Evolutionary conservation across 2,329 filamentous ascomycete genomes (phyloP), one percentile per base, ranked within the genome.

Genomic region (Curvularia sp.): DNA sequence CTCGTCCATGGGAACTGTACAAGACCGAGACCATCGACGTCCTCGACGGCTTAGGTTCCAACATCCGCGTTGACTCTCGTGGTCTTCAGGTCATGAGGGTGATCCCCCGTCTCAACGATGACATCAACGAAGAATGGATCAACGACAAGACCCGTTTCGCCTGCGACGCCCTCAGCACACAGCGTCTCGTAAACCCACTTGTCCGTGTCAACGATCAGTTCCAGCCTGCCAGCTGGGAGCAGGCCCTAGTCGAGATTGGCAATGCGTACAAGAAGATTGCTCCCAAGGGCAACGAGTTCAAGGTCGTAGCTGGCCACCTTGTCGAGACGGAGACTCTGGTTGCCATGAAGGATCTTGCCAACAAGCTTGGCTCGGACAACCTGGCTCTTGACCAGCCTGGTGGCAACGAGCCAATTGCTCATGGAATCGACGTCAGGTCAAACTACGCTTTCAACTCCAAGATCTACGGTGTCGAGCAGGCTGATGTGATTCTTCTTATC

Each of bases 111-210:
- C 85, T 99, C 61, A 99, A 99, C 77, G 95, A 99, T 76, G 93
- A 98, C 72, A 88, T 99, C 71, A 99, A 99, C 79, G 95, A 99
- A 82, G 95, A 99, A 80, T 99, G 95, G 95, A 98, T 99, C 78
- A 95, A 98, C 80, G 95, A 99, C 83, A 99, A 98, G 85, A 89
- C 92, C 41, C 88, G 95, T 65, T 99, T 98, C 77, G 94, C 95
- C 42, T 96, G 93, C 77, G 95, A 99, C 77, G 95, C 95, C 49
- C 85, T 99, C 66, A 96, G 93, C 86, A 98, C 94, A 47, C 95
- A 99, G 81, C 88, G 95, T 75, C 84, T 99, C 56, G 98, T 95
- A 35, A 95, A 94, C 66, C 95, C 95, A 42, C 82, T 99, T 63
- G 88, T 97, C 71, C 91, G 93, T 68, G 88, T 89, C 57, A 90